Base-by-base conservation (phyloP, 805 yeast genomes). In the Wickerhamiella lipophila region DNA sequence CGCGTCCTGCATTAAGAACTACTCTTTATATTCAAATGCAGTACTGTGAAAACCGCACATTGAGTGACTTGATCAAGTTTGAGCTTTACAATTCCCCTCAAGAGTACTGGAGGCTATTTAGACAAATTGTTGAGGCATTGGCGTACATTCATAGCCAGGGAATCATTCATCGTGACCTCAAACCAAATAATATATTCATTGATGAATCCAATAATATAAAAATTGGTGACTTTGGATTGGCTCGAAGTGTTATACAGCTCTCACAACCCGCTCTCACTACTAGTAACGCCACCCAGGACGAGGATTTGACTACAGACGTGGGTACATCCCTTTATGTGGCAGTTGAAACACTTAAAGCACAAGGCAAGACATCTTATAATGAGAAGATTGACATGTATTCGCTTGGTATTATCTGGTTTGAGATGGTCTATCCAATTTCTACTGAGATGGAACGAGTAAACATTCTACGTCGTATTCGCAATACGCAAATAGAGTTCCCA, bases 1-100 rank as follows among this genome's bases (percentile, higher is more conserved):
- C 51, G 2, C 34, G 29, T 12, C 51, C 51, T 6, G 41, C 27
- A 3, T 26, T 36, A 21, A 70, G 69, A 54, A 82, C 88, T 47
- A 86, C 94, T 0, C 65, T 92, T 26, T 92, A 84, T 62, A 92
- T 92, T 56, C 99, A 92, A 61, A 92, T 92, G 99, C 98, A 92
- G 63, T 92, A 92, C 58, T 92, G 99, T 66, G 98, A 92, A 59
- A 92, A 89, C 60, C 85, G 84, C 50, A 89, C 99, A 0, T 66
- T 92, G 25, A 74, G 75, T 46, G 95, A 92, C 65, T 68, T 92
- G 52, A 89, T 92, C 42, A 75, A 77, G 36, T 84, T 81, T 50
- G 87, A 86, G 0, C 69, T 92, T 11, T 83, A 80, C 3, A 68
- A 68, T 8, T 77, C 83, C 44, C 69, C 84, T 0, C 82, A 77